phyloP scores from a whole-genome alignment of 169 alveolate genomes.

The Eimeria maxima region DNA sequence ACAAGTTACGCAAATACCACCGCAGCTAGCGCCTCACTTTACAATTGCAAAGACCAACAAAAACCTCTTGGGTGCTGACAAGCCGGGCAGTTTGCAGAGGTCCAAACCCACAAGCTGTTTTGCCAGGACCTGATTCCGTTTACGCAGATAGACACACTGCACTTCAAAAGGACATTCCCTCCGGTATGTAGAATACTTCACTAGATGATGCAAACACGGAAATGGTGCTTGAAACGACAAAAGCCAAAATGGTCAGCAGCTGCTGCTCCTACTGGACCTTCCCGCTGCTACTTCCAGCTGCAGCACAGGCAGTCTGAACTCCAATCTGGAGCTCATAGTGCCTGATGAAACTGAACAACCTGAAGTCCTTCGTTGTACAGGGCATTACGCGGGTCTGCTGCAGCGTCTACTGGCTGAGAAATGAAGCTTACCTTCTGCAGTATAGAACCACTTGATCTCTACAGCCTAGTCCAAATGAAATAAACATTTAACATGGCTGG shows the following conservation, averaged over 20 bases:
- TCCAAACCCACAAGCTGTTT: conserved; percentile 4
- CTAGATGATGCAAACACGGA: neutral
- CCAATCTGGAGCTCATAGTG: neutral
- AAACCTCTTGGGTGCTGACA: neutral
- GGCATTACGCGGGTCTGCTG: neutral
- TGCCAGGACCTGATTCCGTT: neutral
- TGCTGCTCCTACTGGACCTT: too few species aligned
- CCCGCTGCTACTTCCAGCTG: neutral
- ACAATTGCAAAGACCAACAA: neutral
- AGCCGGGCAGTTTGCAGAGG: neutral
- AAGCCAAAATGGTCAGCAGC: neutral
- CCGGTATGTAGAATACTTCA: neutral
- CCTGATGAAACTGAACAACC: neutral
- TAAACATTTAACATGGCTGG: neutral
- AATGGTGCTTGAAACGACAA: neutral
- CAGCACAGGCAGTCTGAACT: neutral
- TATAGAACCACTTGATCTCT: neutral
- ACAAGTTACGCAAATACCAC: neutral
- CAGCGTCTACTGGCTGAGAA: neutral
- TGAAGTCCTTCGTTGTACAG: neutral
- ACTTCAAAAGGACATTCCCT: neutral
- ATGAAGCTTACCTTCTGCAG: neutral
- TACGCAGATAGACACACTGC: neutral
- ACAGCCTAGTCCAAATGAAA: neutral
- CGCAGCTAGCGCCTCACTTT: neutral